A percentile compares a stretch with the other conserved stretches of the same genome.
Evolutionary conservation across 768 basidiomycete species (phyloP).

Genomic region (Calocybe indica): DNA sequence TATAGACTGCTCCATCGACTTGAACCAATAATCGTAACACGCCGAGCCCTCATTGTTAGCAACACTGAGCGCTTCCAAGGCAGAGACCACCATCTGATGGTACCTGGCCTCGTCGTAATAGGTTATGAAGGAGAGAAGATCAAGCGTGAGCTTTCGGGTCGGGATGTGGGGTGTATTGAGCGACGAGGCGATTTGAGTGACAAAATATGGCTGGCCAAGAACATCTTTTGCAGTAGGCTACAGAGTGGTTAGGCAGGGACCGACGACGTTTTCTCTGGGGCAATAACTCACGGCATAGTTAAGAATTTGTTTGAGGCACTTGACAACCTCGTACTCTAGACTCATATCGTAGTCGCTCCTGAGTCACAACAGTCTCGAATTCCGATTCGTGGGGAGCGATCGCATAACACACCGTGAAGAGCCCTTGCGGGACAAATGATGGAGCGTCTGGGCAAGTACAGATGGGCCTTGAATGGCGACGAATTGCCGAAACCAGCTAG

Average conservation of each 20-base stretch:
- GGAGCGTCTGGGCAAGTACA: slow-evolving; percentile 74
- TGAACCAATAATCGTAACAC: slow-evolving; percentile 87
- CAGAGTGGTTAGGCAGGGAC: slow-evolving; percentile 5
- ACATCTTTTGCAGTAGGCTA: slow-evolving; percentile 70
- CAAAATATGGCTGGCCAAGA: slow-evolving; percentile 62
- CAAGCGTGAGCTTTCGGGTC: slow-evolving; percentile 72
- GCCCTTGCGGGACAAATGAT: slow-evolving; percentile 69
- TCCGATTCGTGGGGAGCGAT: neutral
- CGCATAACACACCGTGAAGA: slow-evolving; percentile 42
- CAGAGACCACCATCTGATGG: slow-evolving; percentile 64
- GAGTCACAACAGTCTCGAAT: slow-evolving; percentile 1
- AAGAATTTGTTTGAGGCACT: slow-evolving; percentile 79
- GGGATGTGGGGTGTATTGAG: slow-evolving; percentile 77
- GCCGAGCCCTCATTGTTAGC: slow-evolving; percentile 56
- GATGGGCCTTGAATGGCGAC: slow-evolving; percentile 74
- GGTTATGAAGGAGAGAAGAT: slow-evolving; percentile 70
- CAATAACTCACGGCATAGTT: slow-evolving; percentile 45
- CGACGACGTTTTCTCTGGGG: neutral
- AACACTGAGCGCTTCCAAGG: slow-evolving; percentile 67
- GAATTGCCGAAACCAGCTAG: slow-evolving; percentile 78
- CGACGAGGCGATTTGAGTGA: slow-evolving; percentile 76
- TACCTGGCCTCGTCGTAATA: slow-evolving; percentile 59
- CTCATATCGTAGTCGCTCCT: slow-evolving; percentile 61
- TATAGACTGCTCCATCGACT: slow-evolving; percentile 67
- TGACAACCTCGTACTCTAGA: slow-evolving; percentile 85